phyloP scores from a whole-genome alignment of 257 asterid species.

The Nicotiana paniculata region DNA sequence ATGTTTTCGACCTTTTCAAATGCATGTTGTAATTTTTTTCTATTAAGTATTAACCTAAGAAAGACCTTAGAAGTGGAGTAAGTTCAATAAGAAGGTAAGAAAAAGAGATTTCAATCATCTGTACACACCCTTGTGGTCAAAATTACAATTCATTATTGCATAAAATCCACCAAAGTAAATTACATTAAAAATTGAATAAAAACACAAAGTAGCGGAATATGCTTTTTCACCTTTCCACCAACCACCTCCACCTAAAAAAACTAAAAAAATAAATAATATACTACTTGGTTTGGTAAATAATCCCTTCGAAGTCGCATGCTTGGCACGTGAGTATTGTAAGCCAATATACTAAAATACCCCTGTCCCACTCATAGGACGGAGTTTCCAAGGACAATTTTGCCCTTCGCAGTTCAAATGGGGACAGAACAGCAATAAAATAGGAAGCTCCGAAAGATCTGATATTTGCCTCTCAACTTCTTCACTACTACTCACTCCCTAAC shows the following conservation, averaged over 20 bases:
- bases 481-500: neutral
- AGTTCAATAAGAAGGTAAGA: too few species aligned
- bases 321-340: neutral
- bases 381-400: conserved; percentile 23
- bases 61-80: too few species aligned
- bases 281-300: neutral
- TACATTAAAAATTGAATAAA: neutral
- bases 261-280: too few species aligned
- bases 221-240: neutral
- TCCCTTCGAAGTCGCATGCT: neutral
- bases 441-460: conserved; percentile 18
- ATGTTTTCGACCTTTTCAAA: too few species aligned
- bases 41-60: too few species aligned
- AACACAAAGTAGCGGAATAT: neutral
- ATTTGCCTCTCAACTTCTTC: conserved; percentile 9
- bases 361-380: conserved; percentile 11
- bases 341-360: conserved; percentile 13
- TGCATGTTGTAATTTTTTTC: too few species aligned
- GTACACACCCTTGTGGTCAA: neutral
- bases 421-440: conserved; percentile 7
- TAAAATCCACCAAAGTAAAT: neutral
- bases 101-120: too few species aligned
- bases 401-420: conserved; percentile 6
- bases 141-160: neutral
- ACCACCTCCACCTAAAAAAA: neutral